Evolutionary conservation across 2,329 filamentous ascomycete genomes (phyloP).

Genomic region (Cladosporium halotolerans): DNA sequence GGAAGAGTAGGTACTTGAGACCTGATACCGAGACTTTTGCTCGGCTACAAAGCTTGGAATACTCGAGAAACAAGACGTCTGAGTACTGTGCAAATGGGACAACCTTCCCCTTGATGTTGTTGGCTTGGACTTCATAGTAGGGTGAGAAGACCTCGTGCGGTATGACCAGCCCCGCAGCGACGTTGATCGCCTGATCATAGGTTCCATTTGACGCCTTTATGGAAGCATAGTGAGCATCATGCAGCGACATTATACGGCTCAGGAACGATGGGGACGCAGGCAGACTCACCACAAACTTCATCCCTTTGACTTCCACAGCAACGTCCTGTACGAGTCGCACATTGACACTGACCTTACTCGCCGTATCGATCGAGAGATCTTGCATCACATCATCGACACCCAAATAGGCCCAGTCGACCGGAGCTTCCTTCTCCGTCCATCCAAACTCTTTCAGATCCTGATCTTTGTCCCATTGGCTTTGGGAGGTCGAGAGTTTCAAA

Average conservation of each 20-base stretch:
- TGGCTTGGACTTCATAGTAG: background rate
- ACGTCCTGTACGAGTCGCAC: conserved; percentile 8
- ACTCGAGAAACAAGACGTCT: conserved; percentile 5
- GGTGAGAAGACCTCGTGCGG: conserved; percentile 9
- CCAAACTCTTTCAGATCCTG: background rate
- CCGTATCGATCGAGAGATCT: conserved; percentile 9
- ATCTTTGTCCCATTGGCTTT: conserved; percentile 7
- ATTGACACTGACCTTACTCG: conserved; percentile 4
- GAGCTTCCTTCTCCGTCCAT: background rate
- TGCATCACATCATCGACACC: conserved; percentile 4
- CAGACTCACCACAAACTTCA: conserved; percentile 4
- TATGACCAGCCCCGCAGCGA: background rate
- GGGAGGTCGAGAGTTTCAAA: background rate
- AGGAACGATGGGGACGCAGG: background rate
- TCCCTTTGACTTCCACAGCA: conserved; percentile 4
- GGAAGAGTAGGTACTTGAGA: conserved; percentile 4
- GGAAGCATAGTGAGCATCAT: background rate
- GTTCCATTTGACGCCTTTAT: background rate
- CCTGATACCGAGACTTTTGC: background rate
- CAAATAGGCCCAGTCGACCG: conserved; percentile 7
- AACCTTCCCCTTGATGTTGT: conserved; percentile 1
- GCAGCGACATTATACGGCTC: too few relatives aligned
- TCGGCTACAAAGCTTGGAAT: background rate
- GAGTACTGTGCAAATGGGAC: conserved; percentile 6
- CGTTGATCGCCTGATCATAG: conserved; percentile 9